Percentiles rank a stretch among this genome's conserved stretches.
These are phyloP conservation scores for Heterobasidion irregulare DNA, from an alignment of 1,284 basidiomycete species.

Conservation along the genomic window DNA sequence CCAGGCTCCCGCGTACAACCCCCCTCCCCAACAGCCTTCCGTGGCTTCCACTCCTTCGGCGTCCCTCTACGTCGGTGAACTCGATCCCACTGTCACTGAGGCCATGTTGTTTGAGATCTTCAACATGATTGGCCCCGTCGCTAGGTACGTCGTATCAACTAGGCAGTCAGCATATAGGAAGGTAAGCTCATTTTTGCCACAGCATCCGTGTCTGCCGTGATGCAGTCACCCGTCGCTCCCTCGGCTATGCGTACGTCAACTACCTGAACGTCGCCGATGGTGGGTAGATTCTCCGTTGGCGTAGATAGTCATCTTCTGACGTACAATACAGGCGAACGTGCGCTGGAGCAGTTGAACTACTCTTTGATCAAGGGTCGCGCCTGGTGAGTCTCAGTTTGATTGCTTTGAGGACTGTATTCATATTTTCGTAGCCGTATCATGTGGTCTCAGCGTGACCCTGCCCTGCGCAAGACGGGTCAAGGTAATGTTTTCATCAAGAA, in stretches of 20 bases:
- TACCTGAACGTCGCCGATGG: conserved; percentile 96
- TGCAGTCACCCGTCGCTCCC: conserved; percentile 97
- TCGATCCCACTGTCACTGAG: conserved; percentile 96
- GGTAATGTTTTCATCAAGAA: conserved; percentile 99
- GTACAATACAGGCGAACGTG: conserved; percentile 73
- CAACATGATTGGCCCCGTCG: conserved; percentile 99
- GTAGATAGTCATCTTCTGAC: conserved; percentile 4
- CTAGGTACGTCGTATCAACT: conserved; percentile 55
- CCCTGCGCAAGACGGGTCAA: conserved; percentile 97
- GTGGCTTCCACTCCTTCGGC: conserved; percentile 71
- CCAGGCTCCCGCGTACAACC: conserved; percentile 50
- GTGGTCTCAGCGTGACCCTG: conserved; percentile 99
- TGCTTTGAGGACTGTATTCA: background rate
- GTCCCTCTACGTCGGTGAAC: conserved; percentile 98
- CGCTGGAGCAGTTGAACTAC: conserved; percentile 99
- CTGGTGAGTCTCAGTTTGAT: conserved; percentile 48
- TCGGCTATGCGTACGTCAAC: conserved; percentile 99
- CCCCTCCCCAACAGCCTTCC: conserved; percentile 41
- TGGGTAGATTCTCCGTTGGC: conserved; percentile 25
- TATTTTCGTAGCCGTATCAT: conserved; percentile 81
- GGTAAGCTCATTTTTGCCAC: conserved; percentile 3
- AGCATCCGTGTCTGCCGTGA: conserved; percentile 99
- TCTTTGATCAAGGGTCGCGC: conserved; percentile 97
- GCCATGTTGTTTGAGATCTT: conserved; percentile 99
- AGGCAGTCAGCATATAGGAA: conserved; percentile 1